Percentiles rank a stretch among this genome's conserved stretches.
Evolutionary conservation across 1,284 basidiomycete species (phyloP).

Genomic region (Mixia osmundae): DNA sequence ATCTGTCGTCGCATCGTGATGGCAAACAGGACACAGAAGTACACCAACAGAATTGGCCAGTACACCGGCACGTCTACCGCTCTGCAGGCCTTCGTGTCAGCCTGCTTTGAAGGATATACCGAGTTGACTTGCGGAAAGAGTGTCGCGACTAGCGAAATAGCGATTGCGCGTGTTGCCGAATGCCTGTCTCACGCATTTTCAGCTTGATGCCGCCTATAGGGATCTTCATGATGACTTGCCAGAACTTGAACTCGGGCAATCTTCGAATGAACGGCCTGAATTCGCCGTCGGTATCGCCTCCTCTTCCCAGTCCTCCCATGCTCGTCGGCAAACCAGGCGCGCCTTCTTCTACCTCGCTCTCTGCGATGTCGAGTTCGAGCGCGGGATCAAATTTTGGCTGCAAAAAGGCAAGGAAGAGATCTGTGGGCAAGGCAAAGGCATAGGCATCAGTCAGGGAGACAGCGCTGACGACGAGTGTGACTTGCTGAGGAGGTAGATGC

Average conservation of each 20-base stretch:
- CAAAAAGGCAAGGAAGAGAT: constrained; percentile 57
- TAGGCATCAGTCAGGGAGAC: constrained; percentile 20
- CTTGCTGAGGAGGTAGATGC: constrained; percentile 68
- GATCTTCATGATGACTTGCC: constrained; percentile 32
- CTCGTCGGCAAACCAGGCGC: constrained; percentile 29
- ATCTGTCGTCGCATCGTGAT: constrained; percentile 25
- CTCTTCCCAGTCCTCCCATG: constrained; percentile 1
- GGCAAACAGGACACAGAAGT: constrained; percentile 27
- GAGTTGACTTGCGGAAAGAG: constrained; percentile 31
- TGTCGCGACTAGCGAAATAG: constrained; percentile 56
- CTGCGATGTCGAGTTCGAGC: constrained; percentile 70
- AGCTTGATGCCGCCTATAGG: background rate
- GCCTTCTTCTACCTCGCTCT: constrained; percentile 87
- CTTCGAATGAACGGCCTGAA: constrained; percentile 90
- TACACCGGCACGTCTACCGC: background rate
- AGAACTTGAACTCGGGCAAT: constrained; percentile 87
- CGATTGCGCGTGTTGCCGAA: constrained; percentile 66
- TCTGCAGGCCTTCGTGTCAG: constrained; percentile 14
- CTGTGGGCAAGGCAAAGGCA: constrained; percentile 21
- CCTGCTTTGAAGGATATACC: background rate
- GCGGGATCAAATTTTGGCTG: constrained; percentile 93
- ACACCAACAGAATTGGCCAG: constrained; percentile 88
- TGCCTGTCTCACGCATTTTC: constrained; percentile 24
- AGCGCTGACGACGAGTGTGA: constrained; percentile 6
- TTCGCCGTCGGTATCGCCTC: constrained; percentile 45